A percentile compares a stretch with the other conserved stretches of the same genome.
These are phyloP conservation scores for Choanephora cucurbitarum DNA, from an alignment of 371 early-diverging fungal genomes.

Conservation along the genomic window DNA sequence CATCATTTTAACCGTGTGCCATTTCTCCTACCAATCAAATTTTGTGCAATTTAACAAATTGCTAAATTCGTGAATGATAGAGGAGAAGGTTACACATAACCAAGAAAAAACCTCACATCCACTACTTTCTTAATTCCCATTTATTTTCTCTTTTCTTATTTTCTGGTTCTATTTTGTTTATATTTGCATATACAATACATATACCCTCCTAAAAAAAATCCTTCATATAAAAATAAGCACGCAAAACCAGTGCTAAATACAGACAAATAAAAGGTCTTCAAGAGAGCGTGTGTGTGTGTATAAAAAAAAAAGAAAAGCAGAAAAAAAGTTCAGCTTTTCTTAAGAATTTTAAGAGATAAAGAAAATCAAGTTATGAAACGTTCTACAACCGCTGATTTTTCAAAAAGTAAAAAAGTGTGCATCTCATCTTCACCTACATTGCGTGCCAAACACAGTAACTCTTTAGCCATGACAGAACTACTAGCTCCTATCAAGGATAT, in stretches of 20 bases:
- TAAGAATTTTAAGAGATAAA: background rate
- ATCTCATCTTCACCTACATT: constrained; percentile 21
- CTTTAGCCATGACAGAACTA: constrained; percentile 11
- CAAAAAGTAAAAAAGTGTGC: constrained; percentile 30
- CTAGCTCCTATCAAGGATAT: constrained; percentile 33
- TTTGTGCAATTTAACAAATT: background rate
- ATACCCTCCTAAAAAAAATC: background rate
- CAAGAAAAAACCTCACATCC: background rate
- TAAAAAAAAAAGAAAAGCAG: background rate
- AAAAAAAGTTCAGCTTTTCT: background rate
- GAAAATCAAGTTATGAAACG: constrained; percentile 38
- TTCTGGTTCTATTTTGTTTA: background rate
- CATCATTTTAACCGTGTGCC: background rate
- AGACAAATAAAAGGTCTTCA: too few relatives aligned
- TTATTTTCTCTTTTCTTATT: background rate
- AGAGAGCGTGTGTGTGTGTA: background rate
- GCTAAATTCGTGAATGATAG: background rate
- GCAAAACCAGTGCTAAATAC: too few relatives aligned
- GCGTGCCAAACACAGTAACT: background rate
- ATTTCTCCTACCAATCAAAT: background rate
- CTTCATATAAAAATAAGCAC: background rate
- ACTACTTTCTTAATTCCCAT: background rate
- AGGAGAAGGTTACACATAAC: background rate
- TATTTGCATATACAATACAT: background rate
- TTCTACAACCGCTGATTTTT: constrained; percentile 32